Evolutionary conservation across 805 yeast species (phyloP).

Genomic region (Ogataea nitratoaversa): DNA sequence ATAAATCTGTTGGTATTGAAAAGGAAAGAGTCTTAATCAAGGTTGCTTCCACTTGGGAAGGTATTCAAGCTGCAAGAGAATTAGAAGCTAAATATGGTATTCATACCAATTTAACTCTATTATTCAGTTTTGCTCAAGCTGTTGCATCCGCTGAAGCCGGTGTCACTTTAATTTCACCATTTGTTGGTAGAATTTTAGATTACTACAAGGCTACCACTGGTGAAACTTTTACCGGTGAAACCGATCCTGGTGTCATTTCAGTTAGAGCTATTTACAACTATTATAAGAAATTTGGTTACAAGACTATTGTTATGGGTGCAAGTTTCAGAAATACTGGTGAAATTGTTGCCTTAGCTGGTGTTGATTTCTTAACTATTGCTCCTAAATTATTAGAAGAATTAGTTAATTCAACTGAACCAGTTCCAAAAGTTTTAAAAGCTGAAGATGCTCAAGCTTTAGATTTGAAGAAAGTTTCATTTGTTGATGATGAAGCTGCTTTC

Average conservation of each 20-base stretch:
- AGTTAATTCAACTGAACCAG: conserved; percentile 67
- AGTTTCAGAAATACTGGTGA: conserved; percentile 97
- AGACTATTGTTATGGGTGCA: conserved; percentile 99
- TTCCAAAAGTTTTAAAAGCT: conserved; percentile 80
- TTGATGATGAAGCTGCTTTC: conserved; percentile 85
- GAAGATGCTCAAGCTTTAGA: conserved; percentile 52
- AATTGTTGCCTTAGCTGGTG: conserved; percentile 94
- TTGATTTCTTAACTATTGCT: conserved; percentile 92
- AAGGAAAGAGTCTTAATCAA: conserved; percentile 93
- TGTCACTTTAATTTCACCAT: conserved; percentile 95
- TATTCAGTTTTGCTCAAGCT: conserved; percentile 95
- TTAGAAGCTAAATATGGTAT: conserved; percentile 86
- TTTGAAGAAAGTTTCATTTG: conserved; percentile 67
- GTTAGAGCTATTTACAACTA: conserved; percentile 90
- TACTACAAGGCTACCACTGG: conserved; percentile 97
- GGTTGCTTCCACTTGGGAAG: conserved; percentile 98
- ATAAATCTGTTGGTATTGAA: conserved; percentile 76
- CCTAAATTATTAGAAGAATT: conserved; percentile 90
- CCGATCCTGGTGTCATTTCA: conserved; percentile 95
- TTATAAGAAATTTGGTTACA: conserved; percentile 95
- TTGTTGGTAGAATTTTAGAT: conserved; percentile 98
- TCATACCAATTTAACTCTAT: conserved; percentile 91
- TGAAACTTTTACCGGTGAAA: conserved; percentile 69
- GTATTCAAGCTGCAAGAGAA: conserved; percentile 97
- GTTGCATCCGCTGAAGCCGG: conserved; percentile 98